A percentile compares a stretch with the other conserved stretches of the same genome.
phyloP scores from a whole-genome alignment of 2,329 filamentous ascomycete species.

The Neonectria ditissima region DNA sequence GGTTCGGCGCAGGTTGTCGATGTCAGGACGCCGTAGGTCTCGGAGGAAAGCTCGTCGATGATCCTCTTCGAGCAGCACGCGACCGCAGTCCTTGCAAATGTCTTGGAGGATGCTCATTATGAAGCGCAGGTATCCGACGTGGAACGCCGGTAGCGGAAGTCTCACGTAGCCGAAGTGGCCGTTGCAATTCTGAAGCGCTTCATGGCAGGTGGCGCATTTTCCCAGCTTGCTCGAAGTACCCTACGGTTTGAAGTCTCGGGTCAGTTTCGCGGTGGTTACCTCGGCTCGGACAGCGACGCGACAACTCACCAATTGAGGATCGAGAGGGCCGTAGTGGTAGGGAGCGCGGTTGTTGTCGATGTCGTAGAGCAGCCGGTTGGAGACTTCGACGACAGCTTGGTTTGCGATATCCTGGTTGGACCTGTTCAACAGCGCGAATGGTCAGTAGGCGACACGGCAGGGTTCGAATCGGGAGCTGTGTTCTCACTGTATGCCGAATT shows the following conservation, averaged over 20 bases:
- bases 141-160: slow-evolving; percentile 90
- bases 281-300: not conserved
- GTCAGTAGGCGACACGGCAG: not conserved
- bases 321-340: slow-evolving; percentile 86
- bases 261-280: not conserved
- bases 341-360: slow-evolving; percentile 82
- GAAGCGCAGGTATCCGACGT: slow-evolving; percentile 95
- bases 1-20: slow-evolving; percentile 89
- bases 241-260: slow-evolving; percentile 46
- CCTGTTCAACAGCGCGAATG: slow-evolving; percentile 54
- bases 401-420: slow-evolving; percentile 95
- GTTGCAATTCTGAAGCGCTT: slow-evolving; percentile 85
- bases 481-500: slow-evolving; percentile 87
- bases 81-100: slow-evolving; percentile 95
- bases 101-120: slow-evolving; percentile 92
- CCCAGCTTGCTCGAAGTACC: slow-evolving; percentile 88
- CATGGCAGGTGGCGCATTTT: slow-evolving; percentile 84
- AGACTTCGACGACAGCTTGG: slow-evolving; percentile 93
- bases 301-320: slow-evolving; percentile 75
- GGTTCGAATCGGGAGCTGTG: not conserved
- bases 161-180: slow-evolving; percentile 96
- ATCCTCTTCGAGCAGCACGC: slow-evolving; percentile 82
- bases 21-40: slow-evolving; percentile 80
- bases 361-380: slow-evolving; percentile 94
- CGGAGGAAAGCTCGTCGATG: slow-evolving; percentile 83